A percentile compares a stretch with the other conserved stretches of the same genome.
Evolutionary conservation across 495 filamentous ascomycete species (phyloP).

Genomic region (Aspergillus mulundensis): DNA sequence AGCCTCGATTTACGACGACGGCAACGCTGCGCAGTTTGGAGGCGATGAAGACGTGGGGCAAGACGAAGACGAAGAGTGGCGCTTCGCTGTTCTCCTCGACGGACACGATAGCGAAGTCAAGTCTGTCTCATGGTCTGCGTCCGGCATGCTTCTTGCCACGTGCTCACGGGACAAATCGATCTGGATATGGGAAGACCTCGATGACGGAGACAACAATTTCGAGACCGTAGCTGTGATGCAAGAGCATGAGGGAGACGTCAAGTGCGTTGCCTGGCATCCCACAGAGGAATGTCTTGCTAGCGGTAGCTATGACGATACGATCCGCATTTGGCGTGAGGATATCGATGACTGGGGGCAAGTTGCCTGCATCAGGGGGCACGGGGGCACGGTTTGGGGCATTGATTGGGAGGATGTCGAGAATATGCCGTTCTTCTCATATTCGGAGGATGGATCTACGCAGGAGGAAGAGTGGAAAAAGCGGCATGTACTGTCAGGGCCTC

Average conservation of each 20-base stretch:
- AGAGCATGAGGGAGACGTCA: slow-evolving; percentile 93
- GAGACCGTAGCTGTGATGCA: slow-evolving; percentile 92
- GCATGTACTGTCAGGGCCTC: slow-evolving; percentile 50
- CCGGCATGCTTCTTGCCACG: slow-evolving; percentile 78
- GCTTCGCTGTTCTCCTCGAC: slow-evolving; percentile 79
- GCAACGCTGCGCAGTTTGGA: slow-evolving; percentile 16
- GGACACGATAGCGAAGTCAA: slow-evolving; percentile 96
- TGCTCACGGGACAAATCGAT: slow-evolving; percentile 89
- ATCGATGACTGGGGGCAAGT: slow-evolving; percentile 89
- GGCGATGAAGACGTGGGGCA: slow-evolving; percentile 13
- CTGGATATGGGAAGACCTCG: slow-evolving; percentile 98
- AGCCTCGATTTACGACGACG: slow-evolving; percentile 6
- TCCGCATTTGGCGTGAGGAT: slow-evolving; percentile 86
- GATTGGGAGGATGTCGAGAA: slow-evolving; percentile 62
- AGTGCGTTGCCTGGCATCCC: slow-evolving; percentile 87
- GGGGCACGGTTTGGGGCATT: slow-evolving; percentile 79
- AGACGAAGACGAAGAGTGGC: slow-evolving; percentile 78
- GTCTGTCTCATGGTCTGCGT: slow-evolving; percentile 72
- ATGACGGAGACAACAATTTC: slow-evolving; percentile 80
- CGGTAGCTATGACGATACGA: slow-evolving; percentile 87
- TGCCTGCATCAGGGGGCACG: slow-evolving; percentile 72
- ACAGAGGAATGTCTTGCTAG: slow-evolving; percentile 76
- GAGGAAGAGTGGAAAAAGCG: slow-evolving; percentile 37
- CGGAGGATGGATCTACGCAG: slow-evolving; percentile 4
- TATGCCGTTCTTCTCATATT: slow-evolving; percentile 13